phyloP scores from a whole-genome alignment of 768 basidiomycete species.

The Nidula microcarpa region DNA sequence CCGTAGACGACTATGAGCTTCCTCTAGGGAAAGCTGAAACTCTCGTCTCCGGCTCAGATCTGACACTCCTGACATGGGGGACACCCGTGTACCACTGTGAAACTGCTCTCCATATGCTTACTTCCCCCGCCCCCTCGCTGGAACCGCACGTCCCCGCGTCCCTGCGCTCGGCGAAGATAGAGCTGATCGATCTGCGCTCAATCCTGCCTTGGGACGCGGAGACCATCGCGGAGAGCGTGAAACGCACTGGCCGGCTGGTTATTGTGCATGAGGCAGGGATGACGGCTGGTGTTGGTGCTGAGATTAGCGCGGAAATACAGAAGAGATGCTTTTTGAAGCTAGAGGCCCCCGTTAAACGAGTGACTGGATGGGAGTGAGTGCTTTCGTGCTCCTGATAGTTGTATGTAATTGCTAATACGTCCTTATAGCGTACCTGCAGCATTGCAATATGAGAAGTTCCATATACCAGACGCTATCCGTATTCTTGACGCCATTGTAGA shows the following conservation, averaged over 20 bases:
- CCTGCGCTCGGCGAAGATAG: slow-evolving; percentile 67
- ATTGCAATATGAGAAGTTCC: slow-evolving; percentile 88
- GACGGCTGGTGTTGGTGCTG: slow-evolving; percentile 85
- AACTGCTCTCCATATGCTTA: slow-evolving; percentile 72
- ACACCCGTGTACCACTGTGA: slow-evolving; percentile 91
- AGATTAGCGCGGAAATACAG: slow-evolving; percentile 90
- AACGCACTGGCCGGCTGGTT: slow-evolving; percentile 78
- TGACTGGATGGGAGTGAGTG: slow-evolving; percentile 94
- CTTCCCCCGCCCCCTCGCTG: slow-evolving; percentile 60
- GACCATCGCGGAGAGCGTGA: slow-evolving; percentile 77
- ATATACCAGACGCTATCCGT: slow-evolving; percentile 83
- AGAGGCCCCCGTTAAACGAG: slow-evolving; percentile 81
- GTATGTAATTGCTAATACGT: slow-evolving; percentile 2
- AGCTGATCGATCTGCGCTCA: slow-evolving; percentile 88
- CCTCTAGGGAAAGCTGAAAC: slow-evolving; percentile 81
- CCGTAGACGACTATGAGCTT: slow-evolving; percentile 81
- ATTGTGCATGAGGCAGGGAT: slow-evolving; percentile 91
- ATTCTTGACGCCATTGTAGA: slow-evolving; percentile 82
- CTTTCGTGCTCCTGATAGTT: slow-evolving; percentile 1
- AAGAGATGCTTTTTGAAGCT: slow-evolving; percentile 85
- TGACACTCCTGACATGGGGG: slow-evolving; percentile 93
- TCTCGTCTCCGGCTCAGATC: slow-evolving; percentile 69
- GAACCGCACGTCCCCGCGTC: slow-evolving; percentile 62
- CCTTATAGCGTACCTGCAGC: slow-evolving; percentile 71
- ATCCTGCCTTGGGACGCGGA: slow-evolving; percentile 89